Base-by-base conservation (phyloP, 805 yeast genomes). In the Ogataea minuta region DNA sequence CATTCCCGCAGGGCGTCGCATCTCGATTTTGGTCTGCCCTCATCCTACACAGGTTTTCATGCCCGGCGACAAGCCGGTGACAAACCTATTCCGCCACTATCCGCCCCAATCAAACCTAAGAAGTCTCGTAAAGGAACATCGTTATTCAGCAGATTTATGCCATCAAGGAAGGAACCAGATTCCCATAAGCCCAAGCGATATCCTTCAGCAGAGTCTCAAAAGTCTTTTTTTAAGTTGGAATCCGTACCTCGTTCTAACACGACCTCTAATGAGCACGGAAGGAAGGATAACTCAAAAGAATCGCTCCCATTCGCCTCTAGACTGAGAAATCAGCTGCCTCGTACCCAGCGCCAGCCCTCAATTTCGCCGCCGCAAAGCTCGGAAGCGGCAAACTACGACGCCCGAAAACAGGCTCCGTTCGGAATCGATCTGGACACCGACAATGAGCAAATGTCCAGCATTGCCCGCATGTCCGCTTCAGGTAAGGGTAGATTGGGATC, bases 21-120 rank as follows among this genome's bases (percentile, higher is more conserved):
- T 9, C 17, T 24, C 8, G 40, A 38, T 3, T 17, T 21, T 10
- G 46, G 45, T 11, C 41, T 56, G n/a, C 52, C 63, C 0, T 16
- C 34, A 9, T 39, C 57, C 1, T 59, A 60, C 37, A 49, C 48
- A 28, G 67, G 67, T 2, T 59, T 63, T 48, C 61, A 60, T 28
- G 53, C 56, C 9, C 36, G 49, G 16, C 53, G 44, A 21, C 25
- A 36, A 5, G 36, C 24, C 11, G 12, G 44, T 6, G 46, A 46
- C 12, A 33, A 44, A 30, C 44, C 35, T 13, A 34, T 47, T 3
- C 53, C 51, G 12, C 51, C 53, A 4, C 38, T 46, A 23, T 20
- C 23, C 9, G 26, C 44, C 7, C 53, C 56, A 3, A 47, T 40
- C 34, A 54, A 49, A 28, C 54, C 52, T 1, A 51, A 44, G 20